A percentile compares a stretch with the other conserved stretches of the same genome.
These are phyloP conservation scores for Pseudocercospora fijiensis DNA, from an alignment of 2,329 filamentous ascomycete species.

Conservation along the genomic window DNA sequence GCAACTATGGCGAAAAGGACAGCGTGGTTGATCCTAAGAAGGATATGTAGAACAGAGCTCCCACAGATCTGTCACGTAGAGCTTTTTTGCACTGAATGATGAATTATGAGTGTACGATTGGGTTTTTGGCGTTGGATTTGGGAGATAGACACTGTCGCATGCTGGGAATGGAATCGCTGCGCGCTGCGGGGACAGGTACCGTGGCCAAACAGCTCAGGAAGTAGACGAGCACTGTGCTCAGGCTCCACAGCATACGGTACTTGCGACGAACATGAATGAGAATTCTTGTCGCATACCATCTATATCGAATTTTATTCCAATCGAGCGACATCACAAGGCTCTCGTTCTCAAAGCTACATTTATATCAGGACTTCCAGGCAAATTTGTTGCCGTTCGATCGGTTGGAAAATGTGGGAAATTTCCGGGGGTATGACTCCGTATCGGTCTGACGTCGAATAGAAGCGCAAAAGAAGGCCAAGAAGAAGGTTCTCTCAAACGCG, in stretches of 20 bases:
- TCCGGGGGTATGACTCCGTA: too few relatives aligned
- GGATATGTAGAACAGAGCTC: conserved; percentile 22
- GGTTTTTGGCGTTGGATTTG: not conserved
- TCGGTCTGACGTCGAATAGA: conserved; percentile 8
- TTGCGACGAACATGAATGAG: not conserved
- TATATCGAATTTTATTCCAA: too few relatives aligned
- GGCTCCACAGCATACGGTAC: not conserved
- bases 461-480: conserved; percentile 8
- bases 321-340: too few relatives aligned
- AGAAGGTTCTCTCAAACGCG: not conserved
- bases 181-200: not conserved
- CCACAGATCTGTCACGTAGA: not conserved
- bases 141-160: not conserved
- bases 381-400: too few relatives aligned
- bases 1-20: conserved; percentile 41
- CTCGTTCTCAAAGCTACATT: too few relatives aligned
- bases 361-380: too few relatives aligned
- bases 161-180: not conserved
- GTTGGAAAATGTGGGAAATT: too few relatives aligned
- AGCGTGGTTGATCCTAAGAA: conserved; percentile 36
- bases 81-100: not conserved
- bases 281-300: not conserved
- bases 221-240: conserved; percentile 2
- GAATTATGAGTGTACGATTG: conserved; percentile 4
- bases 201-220: not conserved